phyloP scores from a whole-genome alignment of 306 rosid species.

The Gillenia trifoliata region DNA sequence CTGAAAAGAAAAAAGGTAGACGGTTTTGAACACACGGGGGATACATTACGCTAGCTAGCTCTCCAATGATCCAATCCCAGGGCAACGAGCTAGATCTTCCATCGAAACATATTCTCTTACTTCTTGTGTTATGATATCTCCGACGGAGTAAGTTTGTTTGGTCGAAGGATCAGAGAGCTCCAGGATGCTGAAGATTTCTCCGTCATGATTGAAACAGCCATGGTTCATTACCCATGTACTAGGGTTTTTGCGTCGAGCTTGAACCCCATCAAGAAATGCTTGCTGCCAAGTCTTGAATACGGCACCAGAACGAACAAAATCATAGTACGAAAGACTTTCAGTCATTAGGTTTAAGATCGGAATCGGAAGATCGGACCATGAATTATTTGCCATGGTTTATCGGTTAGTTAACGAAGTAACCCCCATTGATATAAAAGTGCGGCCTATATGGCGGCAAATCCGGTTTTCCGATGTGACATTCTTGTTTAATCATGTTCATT shows the following conservation, averaged over 20 bases:
- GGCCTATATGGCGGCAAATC: too few species aligned
- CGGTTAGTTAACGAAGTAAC: too few species aligned
- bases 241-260: not conserved
- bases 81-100: conserved; percentile 99
- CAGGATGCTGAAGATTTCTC: not conserved
- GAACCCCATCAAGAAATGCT: not conserved
- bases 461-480: too few species aligned
- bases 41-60: conserved; percentile 96
- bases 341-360: not conserved
- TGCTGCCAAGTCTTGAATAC: not conserved
- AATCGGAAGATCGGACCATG: not conserved
- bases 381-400: not conserved
- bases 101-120: conserved; percentile 93
- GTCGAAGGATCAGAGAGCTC: not conserved
- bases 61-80: conserved; percentile 99
- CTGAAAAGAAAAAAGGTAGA: not conserved
- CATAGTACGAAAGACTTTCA: not conserved
- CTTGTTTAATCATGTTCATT: too few species aligned
- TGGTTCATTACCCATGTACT: not conserved
- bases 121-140: not conserved
- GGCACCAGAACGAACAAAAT: not conserved
- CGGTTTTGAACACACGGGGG: conserved; percentile 4
- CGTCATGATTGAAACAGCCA: not conserved
- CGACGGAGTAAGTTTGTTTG: not conserved
- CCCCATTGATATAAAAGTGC: too few species aligned